phyloP scores from a whole-genome alignment of 140 eudicot genomes.

The Oenanthe javanica region DNA sequence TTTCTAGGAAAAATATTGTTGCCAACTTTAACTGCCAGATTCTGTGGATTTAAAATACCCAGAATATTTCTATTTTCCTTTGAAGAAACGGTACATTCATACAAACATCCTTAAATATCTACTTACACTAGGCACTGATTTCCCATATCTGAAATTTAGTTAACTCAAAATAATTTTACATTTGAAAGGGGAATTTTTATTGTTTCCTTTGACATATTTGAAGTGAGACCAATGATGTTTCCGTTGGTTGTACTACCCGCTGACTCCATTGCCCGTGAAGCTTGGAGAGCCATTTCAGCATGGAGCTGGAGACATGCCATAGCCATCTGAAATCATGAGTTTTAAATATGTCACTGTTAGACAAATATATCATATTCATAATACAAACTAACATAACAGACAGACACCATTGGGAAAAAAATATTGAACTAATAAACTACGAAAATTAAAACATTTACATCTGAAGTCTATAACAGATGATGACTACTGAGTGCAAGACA shows the following conservation, averaged over 20 bases:
- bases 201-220: constrained; percentile 25
- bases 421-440: not conserved
- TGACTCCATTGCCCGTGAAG: constrained; percentile 74
- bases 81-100: not conserved
- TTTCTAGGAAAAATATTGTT: not conserved
- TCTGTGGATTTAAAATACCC: not conserved
- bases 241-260: constrained; percentile 31
- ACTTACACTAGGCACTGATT: not conserved
- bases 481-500: not conserved
- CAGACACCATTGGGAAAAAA: not conserved
- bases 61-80: not conserved
- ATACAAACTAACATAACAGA: not conserved
- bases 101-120: not conserved
- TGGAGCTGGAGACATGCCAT: constrained; percentile 89
- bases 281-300: constrained; percentile 82
- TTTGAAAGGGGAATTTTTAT: constrained; percentile 37
- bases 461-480: too few relatives aligned
- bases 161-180: constrained; percentile 6
- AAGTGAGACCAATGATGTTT: constrained; percentile 45
- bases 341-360: not conserved
- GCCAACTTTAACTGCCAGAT: not conserved
- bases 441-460: not conserved
- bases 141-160: not conserved
- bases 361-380: not conserved
- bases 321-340: constrained; percentile 51